Percentiles rank a stretch among this genome's conserved stretches.
These are phyloP conservation scores for Lagerstroemia fauriei DNA, from an alignment of 441 rosid species.

Conservation along the genomic window DNA sequence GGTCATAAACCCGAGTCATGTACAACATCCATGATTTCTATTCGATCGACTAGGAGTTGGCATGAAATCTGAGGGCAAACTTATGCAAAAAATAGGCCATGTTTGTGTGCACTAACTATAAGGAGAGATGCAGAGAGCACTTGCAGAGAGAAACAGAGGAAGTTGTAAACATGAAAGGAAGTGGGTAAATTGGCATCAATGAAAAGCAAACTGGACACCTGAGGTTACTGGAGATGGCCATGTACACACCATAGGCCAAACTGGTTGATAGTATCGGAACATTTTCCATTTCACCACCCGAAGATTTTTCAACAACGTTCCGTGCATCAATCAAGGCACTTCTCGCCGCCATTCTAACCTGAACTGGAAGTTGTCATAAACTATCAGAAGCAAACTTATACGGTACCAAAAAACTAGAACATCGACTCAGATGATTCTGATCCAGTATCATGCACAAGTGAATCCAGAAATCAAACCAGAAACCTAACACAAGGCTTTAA, in stretches of 20 bases:
- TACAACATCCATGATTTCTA: neutral
- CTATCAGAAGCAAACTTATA: neutral
- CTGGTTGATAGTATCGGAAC: conserved; percentile 83
- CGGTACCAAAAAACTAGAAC: neutral
- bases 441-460: neutral
- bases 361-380: neutral
- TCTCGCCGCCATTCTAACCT: conserved; percentile 85
- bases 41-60: neutral
- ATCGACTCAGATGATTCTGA: neutral
- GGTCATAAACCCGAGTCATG: neutral
- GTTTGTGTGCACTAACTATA: neutral
- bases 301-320: conserved; percentile 56
- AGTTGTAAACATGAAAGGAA: neutral
- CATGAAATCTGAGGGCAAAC: too few species aligned
- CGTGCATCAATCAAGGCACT: conserved; percentile 69
- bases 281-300: conserved; percentile 69
- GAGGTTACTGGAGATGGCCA: conserved; percentile 88
- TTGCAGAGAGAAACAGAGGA: neutral
- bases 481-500: neutral
- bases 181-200: neutral
- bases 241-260: conserved; percentile 74
- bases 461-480: neutral
- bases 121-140: neutral
- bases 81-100: too few species aligned
- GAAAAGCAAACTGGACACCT: conserved; percentile 42